Evolutionary conservation across 352 stramenopile species (phyloP), one percentile per base, ranked within the genome.

Genomic region (Blastocystis sp.): DNA sequence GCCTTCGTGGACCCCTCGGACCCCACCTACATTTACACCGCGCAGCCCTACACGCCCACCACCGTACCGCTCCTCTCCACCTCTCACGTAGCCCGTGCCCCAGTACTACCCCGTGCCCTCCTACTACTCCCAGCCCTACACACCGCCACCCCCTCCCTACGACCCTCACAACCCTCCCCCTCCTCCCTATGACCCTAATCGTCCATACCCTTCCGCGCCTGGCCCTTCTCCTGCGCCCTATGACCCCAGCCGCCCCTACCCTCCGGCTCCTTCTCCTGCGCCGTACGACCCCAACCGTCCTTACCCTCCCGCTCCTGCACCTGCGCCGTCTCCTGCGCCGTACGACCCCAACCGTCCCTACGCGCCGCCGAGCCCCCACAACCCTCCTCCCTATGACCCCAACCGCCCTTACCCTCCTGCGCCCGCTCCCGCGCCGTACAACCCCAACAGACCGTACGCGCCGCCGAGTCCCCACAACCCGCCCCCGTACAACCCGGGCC

Each of bases 1-100:
- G 71, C 52, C 3, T 81, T 66, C 34, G 71, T 81, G 54, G 71
- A 81, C 48, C 71, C 71, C 21, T 65, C 71, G 28, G 71, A 81
- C 43, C 71, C 71, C 19, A 63, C 71, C 14, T 81, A 81, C 54
- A 60, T 81, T 6, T 81, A 81, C 60, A 81, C 71, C 6, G 40
- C 71, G n/a, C 71, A 81, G 1, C 71, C 71, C 19, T 63, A 48
- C 43, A 45, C 64, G 45, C 71, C 71, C 3, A 66, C 71, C 43
- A n/a, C 6, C 66, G 71, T 60, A 40, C 2, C 48, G 0, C 40
- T 38, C 4, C 21, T 71, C n/a, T 17, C 28, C 28, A 21, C 54
- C 40, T 24, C 21, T 24, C 3, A 54, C 28, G 10, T 81, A 81
- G n/a, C 9, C 38, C 6, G 45, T 81, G 64, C 71, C 71, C 28